Evolutionary conservation across 1,139 yeast genomes (phyloP).

Genomic region (Scheffersomyces parashehatae): DNA sequence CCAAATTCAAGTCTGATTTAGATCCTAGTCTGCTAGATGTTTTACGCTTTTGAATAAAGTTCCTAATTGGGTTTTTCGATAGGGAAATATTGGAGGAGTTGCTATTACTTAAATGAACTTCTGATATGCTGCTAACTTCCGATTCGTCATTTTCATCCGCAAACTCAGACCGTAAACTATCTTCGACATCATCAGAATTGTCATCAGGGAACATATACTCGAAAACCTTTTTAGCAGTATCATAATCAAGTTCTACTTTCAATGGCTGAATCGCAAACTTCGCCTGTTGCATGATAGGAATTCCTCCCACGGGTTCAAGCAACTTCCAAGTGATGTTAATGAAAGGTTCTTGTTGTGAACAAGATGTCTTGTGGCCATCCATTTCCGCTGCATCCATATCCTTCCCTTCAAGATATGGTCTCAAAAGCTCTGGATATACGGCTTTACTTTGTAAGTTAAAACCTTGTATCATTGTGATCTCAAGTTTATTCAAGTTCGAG

Average conservation of each 20-base stretch:
- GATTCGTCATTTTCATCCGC: conserved; percentile 6
- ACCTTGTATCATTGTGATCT: conserved; percentile 66
- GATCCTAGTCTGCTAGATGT: neutral
- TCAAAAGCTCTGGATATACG: conserved; percentile 68
- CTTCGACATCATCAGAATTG: conserved; percentile 11
- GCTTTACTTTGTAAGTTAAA: conserved; percentile 64
- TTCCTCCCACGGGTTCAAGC: conserved; percentile 85
- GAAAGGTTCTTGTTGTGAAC: conserved; percentile 30
- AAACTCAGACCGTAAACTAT: neutral
- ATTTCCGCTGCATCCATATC: conserved; percentile 5
- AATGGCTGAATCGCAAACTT: conserved; percentile 65
- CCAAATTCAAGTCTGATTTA: neutral
- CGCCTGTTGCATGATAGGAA: conserved; percentile 53
- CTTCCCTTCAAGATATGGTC: conserved; percentile 44
- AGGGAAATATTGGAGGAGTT: neutral
- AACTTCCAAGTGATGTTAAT: conserved; percentile 68
- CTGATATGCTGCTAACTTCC: neutral
- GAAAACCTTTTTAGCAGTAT: conserved; percentile 61
- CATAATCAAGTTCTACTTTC: conserved; percentile 70
- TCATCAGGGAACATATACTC: conserved; percentile 65
- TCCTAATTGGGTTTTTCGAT: conserved; percentile 16
- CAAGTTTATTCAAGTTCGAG: conserved; percentile 60
- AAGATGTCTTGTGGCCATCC: conserved; percentile 4
- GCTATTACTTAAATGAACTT: neutral
- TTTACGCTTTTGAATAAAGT: conserved; percentile 8